Percentiles rank a stretch among this genome's conserved stretches.
Evolutionary conservation across 202 grass and related monocot species (phyloP).

Genomic region (Hordeum pubiflorum): DNA sequence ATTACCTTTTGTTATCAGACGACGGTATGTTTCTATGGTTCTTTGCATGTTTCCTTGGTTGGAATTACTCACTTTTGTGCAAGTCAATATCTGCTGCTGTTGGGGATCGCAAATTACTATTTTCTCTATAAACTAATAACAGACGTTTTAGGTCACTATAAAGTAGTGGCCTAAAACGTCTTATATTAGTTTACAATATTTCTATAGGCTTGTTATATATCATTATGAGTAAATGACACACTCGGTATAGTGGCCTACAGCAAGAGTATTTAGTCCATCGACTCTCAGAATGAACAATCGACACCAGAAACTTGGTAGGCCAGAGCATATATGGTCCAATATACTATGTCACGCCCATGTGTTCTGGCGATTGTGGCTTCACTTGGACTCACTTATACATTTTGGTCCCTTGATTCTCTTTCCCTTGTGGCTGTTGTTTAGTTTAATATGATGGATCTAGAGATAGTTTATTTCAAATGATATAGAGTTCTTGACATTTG

Average conservation of each 20-base stretch:
- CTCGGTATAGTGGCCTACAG: background rate
- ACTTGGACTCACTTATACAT: background rate
- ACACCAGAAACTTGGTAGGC: background rate
- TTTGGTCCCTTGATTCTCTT: background rate
- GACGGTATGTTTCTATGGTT: background rate
- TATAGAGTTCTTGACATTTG: no score
- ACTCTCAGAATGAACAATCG: background rate
- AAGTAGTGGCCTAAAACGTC: no score
- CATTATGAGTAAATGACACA: background rate
- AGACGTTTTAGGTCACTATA: no score
- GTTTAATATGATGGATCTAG: no score
- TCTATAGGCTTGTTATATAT: background rate
- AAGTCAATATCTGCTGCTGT: no score
- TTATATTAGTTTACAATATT: no score
- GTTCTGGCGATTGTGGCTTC: background rate
- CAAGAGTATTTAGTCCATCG: background rate
- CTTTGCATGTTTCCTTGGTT: background rate
- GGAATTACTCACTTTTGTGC: background rate
- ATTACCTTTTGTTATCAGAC: no score
- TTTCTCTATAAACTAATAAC: no score
- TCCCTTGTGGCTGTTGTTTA: no score
- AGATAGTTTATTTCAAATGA: no score
- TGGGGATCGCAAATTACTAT: no score
- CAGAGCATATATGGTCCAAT: background rate
- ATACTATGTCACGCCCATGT: background rate